A percentile compares a stretch with the other conserved stretches of the same genome.
These are phyloP conservation scores for Fraxinus velutina DNA, from an alignment of 305 asterid genomes.

Conservation along the genomic window DNA sequence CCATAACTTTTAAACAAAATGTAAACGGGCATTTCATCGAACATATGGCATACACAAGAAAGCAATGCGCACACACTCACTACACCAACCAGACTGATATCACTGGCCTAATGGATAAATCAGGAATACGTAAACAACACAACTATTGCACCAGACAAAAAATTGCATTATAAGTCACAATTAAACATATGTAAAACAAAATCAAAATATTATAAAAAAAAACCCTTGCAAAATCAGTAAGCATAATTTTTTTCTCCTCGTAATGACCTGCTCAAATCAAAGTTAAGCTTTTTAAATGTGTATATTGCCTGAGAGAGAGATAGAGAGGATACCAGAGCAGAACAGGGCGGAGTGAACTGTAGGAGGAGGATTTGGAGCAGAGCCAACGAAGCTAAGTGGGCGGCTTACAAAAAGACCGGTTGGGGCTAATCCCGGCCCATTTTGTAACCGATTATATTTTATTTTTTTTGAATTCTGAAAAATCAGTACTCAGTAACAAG, in stretches of 20 bases:
- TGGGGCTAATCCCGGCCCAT: neutral
- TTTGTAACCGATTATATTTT: neutral
- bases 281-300: neutral
- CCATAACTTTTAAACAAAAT: neutral
- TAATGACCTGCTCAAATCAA: neutral
- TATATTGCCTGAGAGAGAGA: neutral
- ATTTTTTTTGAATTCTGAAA: too few relatives aligned
- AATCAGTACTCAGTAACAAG: too few relatives aligned
- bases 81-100: neutral
- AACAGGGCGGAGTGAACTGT: neutral
- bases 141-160: neutral
- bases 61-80: neutral
- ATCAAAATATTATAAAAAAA: too few relatives aligned
- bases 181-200: neutral
- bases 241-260: neutral
- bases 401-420: neutral
- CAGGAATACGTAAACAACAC: neutral
- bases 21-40: conserved; percentile 33
- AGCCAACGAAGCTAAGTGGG: neutral
- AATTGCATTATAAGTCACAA: neutral
- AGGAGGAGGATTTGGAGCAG: neutral
- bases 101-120: neutral
- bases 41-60: conserved; percentile 22
- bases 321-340: neutral
- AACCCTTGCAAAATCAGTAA: neutral